Percentiles rank a stretch among this genome's conserved stretches.
These are phyloP conservation scores for Suillus discolor DNA, from an alignment of 768 basidiomycete species.

Conservation along the genomic window DNA sequence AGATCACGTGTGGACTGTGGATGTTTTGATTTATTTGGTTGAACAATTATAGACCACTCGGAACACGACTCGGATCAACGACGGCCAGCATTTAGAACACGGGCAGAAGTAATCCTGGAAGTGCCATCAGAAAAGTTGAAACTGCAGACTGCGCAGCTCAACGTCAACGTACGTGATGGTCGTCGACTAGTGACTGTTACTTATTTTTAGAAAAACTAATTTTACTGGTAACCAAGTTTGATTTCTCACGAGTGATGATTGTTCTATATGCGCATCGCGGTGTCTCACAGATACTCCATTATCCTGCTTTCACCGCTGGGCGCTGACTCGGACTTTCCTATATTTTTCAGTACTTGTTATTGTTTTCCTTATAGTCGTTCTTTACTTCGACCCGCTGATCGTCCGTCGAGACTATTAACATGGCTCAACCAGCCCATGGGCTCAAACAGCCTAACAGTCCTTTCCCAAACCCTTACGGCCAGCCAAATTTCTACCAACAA, in stretches of 20 bases:
- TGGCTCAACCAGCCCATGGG: slow-evolving; percentile 45
- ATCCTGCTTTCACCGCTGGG: slow-evolving; percentile 30
- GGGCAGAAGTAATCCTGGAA: not conserved
- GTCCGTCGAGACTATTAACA: slow-evolving; percentile 19
- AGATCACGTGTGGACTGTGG: slow-evolving; percentile 8
- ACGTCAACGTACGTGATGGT: not conserved
- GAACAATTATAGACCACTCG: no score
- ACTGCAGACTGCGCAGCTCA: no score
- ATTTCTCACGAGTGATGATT: slow-evolving; percentile 14
- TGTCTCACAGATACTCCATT: slow-evolving; percentile 20
- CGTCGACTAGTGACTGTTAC: not conserved
- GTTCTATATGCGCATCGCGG: not conserved
- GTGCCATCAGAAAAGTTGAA: not conserved
- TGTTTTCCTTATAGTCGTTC: slow-evolving; percentile 23
- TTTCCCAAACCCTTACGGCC: slow-evolving; percentile 26
- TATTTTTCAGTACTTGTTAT: slow-evolving; percentile 7
- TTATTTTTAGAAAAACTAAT: not conserved
- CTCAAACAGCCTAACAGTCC: slow-evolving; percentile 31
- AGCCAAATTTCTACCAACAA: slow-evolving; percentile 22
- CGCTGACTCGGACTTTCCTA: slow-evolving; percentile 20
- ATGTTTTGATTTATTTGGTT: not conserved
- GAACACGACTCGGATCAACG: no score
- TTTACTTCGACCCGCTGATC: slow-evolving; percentile 15
- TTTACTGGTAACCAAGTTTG: slow-evolving; percentile 10
- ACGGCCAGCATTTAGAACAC: no score